Conservation (phyloP, 257 asterid genomes). For the Phtheirospermum japonicum region DNA sequence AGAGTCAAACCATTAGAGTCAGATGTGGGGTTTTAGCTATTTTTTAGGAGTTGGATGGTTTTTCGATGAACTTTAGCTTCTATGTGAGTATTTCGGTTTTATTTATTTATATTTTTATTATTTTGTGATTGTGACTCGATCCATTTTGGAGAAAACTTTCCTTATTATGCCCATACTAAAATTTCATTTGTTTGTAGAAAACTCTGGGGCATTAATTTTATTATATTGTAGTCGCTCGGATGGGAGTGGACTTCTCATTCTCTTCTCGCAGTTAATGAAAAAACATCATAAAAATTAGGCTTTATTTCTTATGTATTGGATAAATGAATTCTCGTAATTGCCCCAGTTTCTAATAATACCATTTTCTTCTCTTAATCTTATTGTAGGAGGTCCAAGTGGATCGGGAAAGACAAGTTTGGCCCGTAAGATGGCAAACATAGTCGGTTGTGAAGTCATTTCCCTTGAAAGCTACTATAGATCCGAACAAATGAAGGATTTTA, state of each 20-base stretch:
- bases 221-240: no score
- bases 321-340: conserved; percentile 15
- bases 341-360: conserved; percentile 19
- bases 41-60: not conserved
- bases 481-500: conserved; percentile 82
- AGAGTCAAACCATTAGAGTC: no score
- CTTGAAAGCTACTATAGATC: conserved; percentile 93
- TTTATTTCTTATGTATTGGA: not conserved
- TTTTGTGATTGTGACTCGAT: no score
- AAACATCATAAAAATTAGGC: no score
- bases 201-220: no score
- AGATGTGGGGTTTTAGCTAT: not conserved
- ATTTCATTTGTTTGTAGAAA: no score
- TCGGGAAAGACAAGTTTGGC: conserved; percentile 99
- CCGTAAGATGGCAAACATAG: conserved; percentile 96
- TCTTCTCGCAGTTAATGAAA: no score
- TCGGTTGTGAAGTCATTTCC: conserved; percentile 98
- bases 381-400: conserved; percentile 98
- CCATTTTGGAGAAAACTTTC: no score
- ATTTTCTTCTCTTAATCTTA: conserved; percentile 23
- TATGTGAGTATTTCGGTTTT: not conserved
- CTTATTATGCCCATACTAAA: no score
- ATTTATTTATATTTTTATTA: no score
- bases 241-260: no score
- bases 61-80: not conserved